Conservation (phyloP, 2,329 filamentous ascomycete genomes). For the Scytalidium sp. region DNA sequence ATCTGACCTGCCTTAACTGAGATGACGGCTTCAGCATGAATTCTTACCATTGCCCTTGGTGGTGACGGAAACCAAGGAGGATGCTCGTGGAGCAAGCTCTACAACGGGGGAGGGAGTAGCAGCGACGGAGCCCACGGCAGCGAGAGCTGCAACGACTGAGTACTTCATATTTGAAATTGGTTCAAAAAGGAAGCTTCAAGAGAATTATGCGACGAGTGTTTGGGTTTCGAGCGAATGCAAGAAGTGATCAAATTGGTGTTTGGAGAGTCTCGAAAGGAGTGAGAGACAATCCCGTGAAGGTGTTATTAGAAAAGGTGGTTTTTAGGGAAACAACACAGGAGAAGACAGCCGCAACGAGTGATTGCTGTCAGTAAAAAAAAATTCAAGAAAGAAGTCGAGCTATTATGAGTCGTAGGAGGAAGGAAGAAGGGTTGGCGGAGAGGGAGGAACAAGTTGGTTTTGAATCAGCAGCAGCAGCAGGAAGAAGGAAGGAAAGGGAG, state of each 20-base stretch:
- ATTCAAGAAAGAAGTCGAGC: not conserved
- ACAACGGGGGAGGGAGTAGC: constrained; percentile 16
- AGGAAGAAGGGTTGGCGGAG: not conserved
- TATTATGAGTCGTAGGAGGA: too few relatives aligned
- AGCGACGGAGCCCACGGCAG: constrained; percentile 17
- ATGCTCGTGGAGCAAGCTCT: constrained; percentile 14
- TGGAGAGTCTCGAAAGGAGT: constrained; percentile 17
- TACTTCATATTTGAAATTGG: constrained; percentile 30
- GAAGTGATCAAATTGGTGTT: not conserved
- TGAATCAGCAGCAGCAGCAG: not conserved
- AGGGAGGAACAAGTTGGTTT: not conserved
- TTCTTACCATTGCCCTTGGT: constrained; percentile 29
- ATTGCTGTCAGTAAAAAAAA: constrained; percentile 5
- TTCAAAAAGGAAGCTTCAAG: too few relatives aligned
- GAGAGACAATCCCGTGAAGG: constrained; percentile 15
- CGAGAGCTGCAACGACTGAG: constrained; percentile 23
- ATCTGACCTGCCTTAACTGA: not conserved
- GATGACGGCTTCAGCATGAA: not conserved
- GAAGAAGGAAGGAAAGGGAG: not conserved
- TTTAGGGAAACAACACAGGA: constrained; percentile 8
- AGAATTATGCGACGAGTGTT: too few relatives aligned
- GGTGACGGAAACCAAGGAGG: constrained; percentile 22
- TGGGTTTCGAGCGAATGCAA: not conserved
- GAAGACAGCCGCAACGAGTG: constrained; percentile 19
- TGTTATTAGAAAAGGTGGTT: constrained; percentile 9